Evolutionary conservation across 495 filamentous ascomycete genomes (phyloP), one percentile per base, ranked within the genome.

Genomic region (Penicillium samsonianum): DNA sequence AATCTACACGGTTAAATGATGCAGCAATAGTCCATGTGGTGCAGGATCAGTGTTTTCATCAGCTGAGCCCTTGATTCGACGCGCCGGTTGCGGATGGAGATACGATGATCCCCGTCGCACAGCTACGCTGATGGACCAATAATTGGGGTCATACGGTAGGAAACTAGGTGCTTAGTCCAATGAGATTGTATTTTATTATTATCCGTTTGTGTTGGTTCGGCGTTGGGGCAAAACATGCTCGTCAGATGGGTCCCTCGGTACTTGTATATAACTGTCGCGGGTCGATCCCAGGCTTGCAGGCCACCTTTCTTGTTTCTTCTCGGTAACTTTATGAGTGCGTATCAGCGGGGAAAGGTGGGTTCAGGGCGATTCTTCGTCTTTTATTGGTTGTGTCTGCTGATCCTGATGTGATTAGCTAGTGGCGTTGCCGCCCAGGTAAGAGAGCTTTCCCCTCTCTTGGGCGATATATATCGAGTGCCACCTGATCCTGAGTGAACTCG

Each of bases 41-140:
- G 41, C 43, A 40, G 52, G 60, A 63, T 63, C 60, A 63, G 33
- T 33, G 28, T 22, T 41, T 22, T 33, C 35, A 2, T 4, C 8
- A 37, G 11, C 26, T 43, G 16, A 25, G 41, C 48, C 42, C 47
- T 63, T 59, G 60, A 63, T 63, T 63, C 57, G 60, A 55, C 48
- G 45, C 50, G 48, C 51, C 35, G 37, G 19, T 42, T 57, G 45
- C 53, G 31, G 43, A 26, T 46, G 52, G 30, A 33, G 26, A 45
- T 20, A 37, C 14, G 53, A 38, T 55, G 43, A 55, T 47, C 42
- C 20, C 43, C 22, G 22, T 50, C 14, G 20, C 19, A 16, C 30
- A 2, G 28, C 16, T 19, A 38, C 20, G 3, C 30, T 20, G 52
- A 47, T 46, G 28, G 43, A 40, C 53, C 53, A 55, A 55, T 55